These are phyloP conservation scores for Avicennia marina DNA, from an alignment of 257 asterid species.

Conservation along the genomic window DNA sequence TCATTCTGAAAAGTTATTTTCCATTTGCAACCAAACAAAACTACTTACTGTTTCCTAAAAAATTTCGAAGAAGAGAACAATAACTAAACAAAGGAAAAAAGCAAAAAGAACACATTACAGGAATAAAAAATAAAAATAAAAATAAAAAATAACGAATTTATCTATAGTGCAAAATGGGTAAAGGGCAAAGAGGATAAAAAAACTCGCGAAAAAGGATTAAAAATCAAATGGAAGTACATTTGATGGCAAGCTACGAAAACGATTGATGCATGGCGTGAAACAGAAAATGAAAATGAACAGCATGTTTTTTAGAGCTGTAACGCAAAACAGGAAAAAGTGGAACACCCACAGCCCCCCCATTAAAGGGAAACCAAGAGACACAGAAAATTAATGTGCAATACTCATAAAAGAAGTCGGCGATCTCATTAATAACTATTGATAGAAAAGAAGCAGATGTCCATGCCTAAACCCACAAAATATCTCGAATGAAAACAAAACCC, in stretches of 20 bases:
- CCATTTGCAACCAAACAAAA: neutral
- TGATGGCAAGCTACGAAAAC: neutral
- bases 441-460: neutral
- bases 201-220: neutral
- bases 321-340: neutral
- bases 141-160: neutral
- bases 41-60: neutral
- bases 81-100: too few relatives aligned
- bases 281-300: neutral
- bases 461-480: constrained; percentile 2
- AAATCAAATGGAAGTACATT: neutral
- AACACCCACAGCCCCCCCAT: neutral
- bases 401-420: neutral
- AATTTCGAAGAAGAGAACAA: neutral
- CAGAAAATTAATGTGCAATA: neutral
- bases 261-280: neutral
- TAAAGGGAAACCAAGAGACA: neutral
- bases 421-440: neutral
- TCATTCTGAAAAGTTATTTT: neutral
- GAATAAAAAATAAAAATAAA: neutral
- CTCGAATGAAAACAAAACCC: neutral
- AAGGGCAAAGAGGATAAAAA: neutral
- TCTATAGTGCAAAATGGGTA: neutral
- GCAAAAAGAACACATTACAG: neutral
- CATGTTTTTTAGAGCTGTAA: neutral